Conservation (phyloP, 495 filamentous ascomycete species). For the Podospora pseudoanserina region DNA sequence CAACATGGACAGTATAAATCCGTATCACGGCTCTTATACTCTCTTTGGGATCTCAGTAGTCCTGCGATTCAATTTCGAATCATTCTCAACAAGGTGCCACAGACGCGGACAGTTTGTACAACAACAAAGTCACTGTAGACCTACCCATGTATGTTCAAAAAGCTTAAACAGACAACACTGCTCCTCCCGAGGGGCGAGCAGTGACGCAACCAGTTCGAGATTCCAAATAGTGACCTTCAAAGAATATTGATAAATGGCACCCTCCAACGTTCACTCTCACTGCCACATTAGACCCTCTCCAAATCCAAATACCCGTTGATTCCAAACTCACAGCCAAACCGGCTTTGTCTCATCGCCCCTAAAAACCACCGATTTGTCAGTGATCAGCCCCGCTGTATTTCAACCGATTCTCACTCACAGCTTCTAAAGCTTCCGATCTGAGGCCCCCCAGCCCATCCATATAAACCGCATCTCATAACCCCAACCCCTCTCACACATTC, state of each 20-base stretch:
- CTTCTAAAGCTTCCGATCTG: background rate
- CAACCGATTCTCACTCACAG: background rate
- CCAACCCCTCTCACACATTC: conserved; percentile 1
- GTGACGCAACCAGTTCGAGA: conserved; percentile 13
- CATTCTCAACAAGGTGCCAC: background rate
- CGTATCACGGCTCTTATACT: background rate
- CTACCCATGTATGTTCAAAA: background rate
- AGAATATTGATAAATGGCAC: background rate
- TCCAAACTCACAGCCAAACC: conserved; percentile 8
- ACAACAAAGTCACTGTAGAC: background rate
- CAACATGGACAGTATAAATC: background rate
- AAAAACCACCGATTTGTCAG: conserved; percentile 20
- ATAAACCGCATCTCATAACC: conserved; percentile 8
- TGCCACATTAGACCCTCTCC: background rate
- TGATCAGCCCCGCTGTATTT: conserved; percentile 5
- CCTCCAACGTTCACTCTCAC: background rate
- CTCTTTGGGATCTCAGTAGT: background rate
- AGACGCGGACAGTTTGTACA: background rate
- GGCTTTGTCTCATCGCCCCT: background rate
- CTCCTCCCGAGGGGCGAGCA: background rate
- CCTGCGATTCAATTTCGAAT: no score
- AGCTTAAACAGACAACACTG: background rate
- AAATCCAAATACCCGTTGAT: background rate
- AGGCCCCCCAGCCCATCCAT: background rate
- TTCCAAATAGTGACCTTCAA: conserved; percentile 1